phyloP scores from a whole-genome alignment of 768 basidiomycete genomes.

The Boletus rex-veris region DNA sequence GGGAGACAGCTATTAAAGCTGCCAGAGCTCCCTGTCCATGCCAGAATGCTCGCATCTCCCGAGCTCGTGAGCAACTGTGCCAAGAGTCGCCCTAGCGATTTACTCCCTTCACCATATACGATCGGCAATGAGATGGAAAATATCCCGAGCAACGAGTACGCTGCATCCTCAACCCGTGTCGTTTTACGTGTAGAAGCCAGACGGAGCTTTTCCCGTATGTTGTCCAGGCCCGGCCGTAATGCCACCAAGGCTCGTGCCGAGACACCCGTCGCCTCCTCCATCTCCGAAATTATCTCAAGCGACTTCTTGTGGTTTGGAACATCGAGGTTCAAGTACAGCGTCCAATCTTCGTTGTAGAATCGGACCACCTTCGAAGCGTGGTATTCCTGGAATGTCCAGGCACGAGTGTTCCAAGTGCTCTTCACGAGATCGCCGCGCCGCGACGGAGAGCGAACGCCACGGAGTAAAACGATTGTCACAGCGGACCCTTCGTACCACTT shows the following conservation, averaged over 20 bases:
- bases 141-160: conserved; percentile 11
- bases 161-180: conserved; percentile 7
- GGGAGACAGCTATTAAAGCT: conserved; percentile 12
- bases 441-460: neutral
- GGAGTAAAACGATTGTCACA: neutral
- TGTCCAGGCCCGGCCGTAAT: conserved; percentile 1
- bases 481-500: conserved; percentile 8
- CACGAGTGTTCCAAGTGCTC: neutral
- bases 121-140: neutral
- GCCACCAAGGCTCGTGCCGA: neutral
- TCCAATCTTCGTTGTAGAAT: neutral
- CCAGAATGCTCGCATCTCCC: conserved; percentile 3
- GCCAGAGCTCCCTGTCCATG: conserved; percentile 7
- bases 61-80: conserved; percentile 5
- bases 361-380: conserved; percentile 6
- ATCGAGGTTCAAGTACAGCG: neutral
- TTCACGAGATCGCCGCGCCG: neutral
- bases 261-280: conserved; percentile 5
- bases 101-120: conserved; percentile 11
- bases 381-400: conserved; percentile 5
- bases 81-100: conserved; percentile 6
- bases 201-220: conserved; percentile 12
- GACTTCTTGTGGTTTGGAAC: conserved; percentile 6
- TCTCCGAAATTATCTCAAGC: neutral
- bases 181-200: conserved; percentile 8